Conservation (phyloP, 345 rosid genomes). For the Rhizophora mangle region DNA sequence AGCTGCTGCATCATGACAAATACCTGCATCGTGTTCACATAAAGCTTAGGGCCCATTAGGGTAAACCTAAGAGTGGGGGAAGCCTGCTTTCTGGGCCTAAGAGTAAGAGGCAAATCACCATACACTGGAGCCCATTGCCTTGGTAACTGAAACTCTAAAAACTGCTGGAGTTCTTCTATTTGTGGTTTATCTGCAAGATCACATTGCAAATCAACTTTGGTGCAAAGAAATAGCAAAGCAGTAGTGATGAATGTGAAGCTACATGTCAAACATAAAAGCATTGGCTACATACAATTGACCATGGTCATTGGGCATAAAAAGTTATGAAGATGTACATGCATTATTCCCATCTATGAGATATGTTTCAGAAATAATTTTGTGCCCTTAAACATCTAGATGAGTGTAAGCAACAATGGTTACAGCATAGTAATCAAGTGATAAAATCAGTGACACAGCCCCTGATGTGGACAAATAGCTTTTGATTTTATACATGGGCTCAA, state of each 20-base stretch:
- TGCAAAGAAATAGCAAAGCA: neutral
- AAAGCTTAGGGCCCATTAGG: slow-evolving; percentile 91
- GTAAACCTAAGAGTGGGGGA: slow-evolving; percentile 78
- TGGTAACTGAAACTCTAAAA: slow-evolving; percentile 92
- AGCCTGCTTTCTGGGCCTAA: slow-evolving; percentile 55
- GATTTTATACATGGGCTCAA: no score
- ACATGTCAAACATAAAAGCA: neutral
- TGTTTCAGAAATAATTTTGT: neutral
- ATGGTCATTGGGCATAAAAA: neutral
- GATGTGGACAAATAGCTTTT: no score
- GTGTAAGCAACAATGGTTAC: neutral
- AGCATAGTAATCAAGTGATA: neutral
- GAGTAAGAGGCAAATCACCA: slow-evolving; percentile 86
- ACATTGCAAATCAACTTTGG: neutral
- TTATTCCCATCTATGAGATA: neutral
- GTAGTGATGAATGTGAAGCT: neutral
- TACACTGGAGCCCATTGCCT: slow-evolving; percentile 97
- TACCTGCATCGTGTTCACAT: slow-evolving; percentile 71
- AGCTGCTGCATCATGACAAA: slow-evolving; percentile 8
- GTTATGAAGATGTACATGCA: neutral
- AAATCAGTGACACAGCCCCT: no score
- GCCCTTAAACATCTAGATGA: neutral
- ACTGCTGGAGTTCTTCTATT: slow-evolving; percentile 83
- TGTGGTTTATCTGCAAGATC: slow-evolving; percentile 83
- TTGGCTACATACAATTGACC: neutral